Base-by-base conservation (phyloP, 208 protist genomes). In the Trypanosoma avium region DNA sequence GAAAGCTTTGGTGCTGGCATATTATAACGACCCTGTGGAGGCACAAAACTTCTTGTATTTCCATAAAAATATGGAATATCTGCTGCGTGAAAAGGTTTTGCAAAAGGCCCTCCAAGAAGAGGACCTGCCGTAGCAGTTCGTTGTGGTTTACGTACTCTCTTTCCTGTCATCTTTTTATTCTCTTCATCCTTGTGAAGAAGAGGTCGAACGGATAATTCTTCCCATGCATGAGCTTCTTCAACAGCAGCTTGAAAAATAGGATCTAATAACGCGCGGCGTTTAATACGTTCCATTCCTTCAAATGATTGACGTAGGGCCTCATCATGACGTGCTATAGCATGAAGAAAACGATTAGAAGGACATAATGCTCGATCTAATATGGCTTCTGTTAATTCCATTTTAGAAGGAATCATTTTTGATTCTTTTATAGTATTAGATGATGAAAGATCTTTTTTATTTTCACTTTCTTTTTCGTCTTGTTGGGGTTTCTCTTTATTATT, bases 1-100 rank as follows among this genome's bases (percentile, higher is more conserved):
- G 80, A 73, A n/a, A 72, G 64, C 22, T 67, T 53, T 22, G 88
- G 84, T 15, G 67, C 49, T 30, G 88, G 82, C 27, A 94, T 66
- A 48, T 87, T 90, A 60, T 85, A 94, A 36, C 63, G 55, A 4
- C 82, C 88, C 17, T 56, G 72, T 21, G 84, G 84, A 33, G 88
- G 84, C 1, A 92, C 83, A 40, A 85, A 77, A 59, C 81, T 94
- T 15, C 54, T 35, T 33, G 65, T 40, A 29, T 72, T 70, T 45
- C 75, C 76, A 66, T 83, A 92, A 63, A 92, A 94, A 70, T 75
- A 92, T 15, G 88, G 88, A 26, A 90, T 72, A 52, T 89, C 84
- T 30, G 85, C 77, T 5, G 82, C 63, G 26, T 81, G 75, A 48
- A 75, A 70, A 2, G 73, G 55, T 38, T 77, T 73, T 19, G 48